Evolutionary conservation across 163 green algal species (phyloP).

Genomic region (Prototheca stagnorum): DNA sequence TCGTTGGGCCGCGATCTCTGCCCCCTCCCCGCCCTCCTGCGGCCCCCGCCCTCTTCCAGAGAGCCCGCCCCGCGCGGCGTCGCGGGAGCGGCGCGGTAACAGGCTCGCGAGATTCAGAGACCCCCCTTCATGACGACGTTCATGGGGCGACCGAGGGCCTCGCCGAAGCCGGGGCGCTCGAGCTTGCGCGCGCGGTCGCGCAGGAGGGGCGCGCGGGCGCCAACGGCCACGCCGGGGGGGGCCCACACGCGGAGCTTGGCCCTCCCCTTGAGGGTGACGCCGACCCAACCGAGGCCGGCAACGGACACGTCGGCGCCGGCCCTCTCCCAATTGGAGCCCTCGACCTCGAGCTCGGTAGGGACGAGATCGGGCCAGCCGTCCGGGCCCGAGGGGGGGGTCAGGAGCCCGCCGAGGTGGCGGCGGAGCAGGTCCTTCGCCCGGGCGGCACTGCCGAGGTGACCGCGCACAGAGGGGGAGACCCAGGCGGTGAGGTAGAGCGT

Average conservation of each 20-base stretch:
- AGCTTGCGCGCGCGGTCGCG: conserved; percentile 56
- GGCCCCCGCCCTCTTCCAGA: no score
- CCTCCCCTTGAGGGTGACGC: conserved; percentile 48
- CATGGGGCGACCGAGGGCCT: conserved; percentile 1
- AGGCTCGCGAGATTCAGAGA: no score
- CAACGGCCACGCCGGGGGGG: conserved; percentile 56
- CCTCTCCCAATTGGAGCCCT: conserved; percentile 54
- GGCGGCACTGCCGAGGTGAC: conserved; percentile 78
- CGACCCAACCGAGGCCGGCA: conserved; percentile 85
- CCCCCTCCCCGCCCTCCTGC: background rate
- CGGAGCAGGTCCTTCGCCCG: background rate
- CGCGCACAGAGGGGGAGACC: conserved; percentile 51
- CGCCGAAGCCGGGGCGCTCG: conserved; percentile 36
- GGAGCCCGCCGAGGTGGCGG: background rate
- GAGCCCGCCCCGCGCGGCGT: no score
- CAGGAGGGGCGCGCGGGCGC: conserved; percentile 60
- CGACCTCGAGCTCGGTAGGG: conserved; percentile 18
- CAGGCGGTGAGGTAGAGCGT: conserved; percentile 94
- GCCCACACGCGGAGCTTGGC: conserved; percentile 69
- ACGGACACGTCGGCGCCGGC: conserved; percentile 67
- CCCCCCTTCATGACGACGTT: no score
- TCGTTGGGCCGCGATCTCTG: background rate
- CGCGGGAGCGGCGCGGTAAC: no score
- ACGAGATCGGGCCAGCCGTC: background rate
- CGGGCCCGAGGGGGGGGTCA: background rate